These are phyloP conservation scores for Phytophthora foliorum DNA, from an alignment of 352 stramenopile species.

Conservation along the genomic window DNA sequence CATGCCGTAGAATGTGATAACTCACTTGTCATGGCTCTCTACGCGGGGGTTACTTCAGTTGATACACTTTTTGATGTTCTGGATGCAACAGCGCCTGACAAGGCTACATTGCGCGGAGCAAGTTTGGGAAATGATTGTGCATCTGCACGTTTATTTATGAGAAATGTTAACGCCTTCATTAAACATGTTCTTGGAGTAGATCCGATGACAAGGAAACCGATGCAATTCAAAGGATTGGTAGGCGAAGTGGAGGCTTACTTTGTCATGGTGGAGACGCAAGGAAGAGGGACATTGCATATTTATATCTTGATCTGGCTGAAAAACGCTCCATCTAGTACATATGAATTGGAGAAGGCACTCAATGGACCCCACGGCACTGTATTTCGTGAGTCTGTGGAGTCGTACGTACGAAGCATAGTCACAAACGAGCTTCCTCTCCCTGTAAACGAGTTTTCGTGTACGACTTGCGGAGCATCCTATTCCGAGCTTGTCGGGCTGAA, in stretches of 20 bases:
- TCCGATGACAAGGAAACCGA: neutral
- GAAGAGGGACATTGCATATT: too few species aligned
- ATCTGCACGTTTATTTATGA: constrained; percentile 4
- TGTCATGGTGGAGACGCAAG: too few species aligned
- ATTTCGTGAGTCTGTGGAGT: neutral
- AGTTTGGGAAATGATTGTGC: constrained; percentile 7
- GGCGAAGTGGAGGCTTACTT: neutral
- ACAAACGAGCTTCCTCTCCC: neutral
- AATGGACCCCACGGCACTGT: neutral
- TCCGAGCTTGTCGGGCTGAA: neutral
- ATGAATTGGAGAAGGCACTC: too few species aligned
- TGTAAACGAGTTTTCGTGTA: neutral
- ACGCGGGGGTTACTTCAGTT: neutral
- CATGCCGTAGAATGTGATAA: constrained; percentile 4
- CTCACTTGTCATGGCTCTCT: neutral
- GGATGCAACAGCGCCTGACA: too few species aligned
- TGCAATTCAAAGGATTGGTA: neutral
- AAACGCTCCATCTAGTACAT: too few species aligned
- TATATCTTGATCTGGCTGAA: too few species aligned
- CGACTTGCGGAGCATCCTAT: constrained; percentile 1
- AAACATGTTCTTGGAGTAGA: constrained; percentile 1
- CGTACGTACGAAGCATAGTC: constrained; percentile 1
- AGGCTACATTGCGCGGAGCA: neutral
- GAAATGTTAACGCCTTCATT: constrained; percentile 4
- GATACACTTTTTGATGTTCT: constrained; percentile 2